Evolutionary conservation across 179 eudicot species (phyloP).

Genomic region (Camellia oleifera): DNA sequence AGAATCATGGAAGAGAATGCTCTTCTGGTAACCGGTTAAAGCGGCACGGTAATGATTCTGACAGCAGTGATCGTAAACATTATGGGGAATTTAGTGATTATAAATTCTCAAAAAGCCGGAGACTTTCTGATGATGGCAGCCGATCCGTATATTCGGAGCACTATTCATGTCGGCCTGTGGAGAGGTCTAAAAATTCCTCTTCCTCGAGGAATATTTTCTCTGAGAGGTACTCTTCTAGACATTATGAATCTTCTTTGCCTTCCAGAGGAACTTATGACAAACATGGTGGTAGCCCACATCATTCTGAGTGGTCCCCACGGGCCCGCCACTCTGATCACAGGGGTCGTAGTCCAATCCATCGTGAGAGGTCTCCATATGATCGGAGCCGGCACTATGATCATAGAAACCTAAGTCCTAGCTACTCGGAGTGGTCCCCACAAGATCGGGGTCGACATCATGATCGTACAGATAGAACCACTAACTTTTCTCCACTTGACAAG

Average conservation of each 20-base stretch:
- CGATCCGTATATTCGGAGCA: constrained; percentile 49
- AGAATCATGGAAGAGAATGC: constrained; percentile 51
- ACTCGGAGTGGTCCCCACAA: constrained; percentile 63
- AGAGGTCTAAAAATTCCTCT: constrained; percentile 48
- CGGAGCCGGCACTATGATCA: constrained; percentile 46
- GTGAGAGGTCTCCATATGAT: constrained; percentile 62
- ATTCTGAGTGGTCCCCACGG: constrained; percentile 73
- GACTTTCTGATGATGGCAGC: constrained; percentile 52
- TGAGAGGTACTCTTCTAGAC: constrained; percentile 60
- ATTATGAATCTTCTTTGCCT: constrained; percentile 52
- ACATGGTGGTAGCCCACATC: constrained; percentile 63
- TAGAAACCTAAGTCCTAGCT: constrained; percentile 61
- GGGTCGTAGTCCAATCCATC: constrained; percentile 60
- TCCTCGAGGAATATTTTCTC: constrained; percentile 38
- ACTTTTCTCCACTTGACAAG: constrained; percentile 49
- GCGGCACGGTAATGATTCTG: constrained; percentile 62
- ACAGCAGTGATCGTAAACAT: constrained; percentile 50
- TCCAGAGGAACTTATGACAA: constrained; percentile 55
- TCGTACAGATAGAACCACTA: constrained; percentile 51
- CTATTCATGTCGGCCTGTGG: constrained; percentile 45
- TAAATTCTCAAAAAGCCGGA: constrained; percentile 57
- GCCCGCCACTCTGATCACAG: constrained; percentile 57
- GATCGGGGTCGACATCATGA: constrained; percentile 50
- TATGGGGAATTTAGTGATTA: constrained; percentile 57
- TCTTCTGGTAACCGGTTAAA: constrained; percentile 55